Evolutionary conservation across 2,329 filamentous ascomycete genomes (phyloP), one percentile per base, ranked within the genome.

Genomic region (Aspergillus luchuensis): DNA sequence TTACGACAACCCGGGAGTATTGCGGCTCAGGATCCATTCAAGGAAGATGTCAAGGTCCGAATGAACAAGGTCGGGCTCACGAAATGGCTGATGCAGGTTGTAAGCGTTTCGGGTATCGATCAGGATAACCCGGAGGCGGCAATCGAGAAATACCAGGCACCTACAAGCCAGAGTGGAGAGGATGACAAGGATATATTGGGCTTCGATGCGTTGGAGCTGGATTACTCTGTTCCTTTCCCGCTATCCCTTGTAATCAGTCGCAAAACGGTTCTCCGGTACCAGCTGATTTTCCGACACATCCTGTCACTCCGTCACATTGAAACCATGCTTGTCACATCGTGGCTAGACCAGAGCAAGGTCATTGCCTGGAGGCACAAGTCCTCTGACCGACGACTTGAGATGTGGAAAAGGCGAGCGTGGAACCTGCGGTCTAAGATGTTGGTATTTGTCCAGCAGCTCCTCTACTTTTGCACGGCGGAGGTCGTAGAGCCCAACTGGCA

Each of bases 401-500:
- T 90, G 58, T 98, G 93, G 92, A 99, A 99, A 76, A 87, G 93
- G 43, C 85, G 91, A 30, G 92, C 94, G 0, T 98, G 92, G 89
- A 97, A 92, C 2, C 79, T 99, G 59, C 87, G 95, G 36, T 92
- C 93, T 2, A 87, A 95, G 51, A 99, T 99, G 95, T 83, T 98
- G 8, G 91, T 97, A 8, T 99, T 98, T 72, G 92, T 98, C 2
- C 95, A 99, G 76, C 95, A 99, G 74, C 82, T 98, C 39, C 85
- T 97, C 5, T 99, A 98, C 77, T 99, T 97, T 74, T 98, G 92
- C 78, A 98, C 95, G 0, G 88, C 92, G 1, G 95, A 99, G 77
- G 95, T 99, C 57, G 96, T 99, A 57, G 95, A 99, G 76, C 95
- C 94, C 3, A 98, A 98, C 76, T 99, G 95, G 95, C 88, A 92